phyloP scores from a whole-genome alignment of 2,329 filamentous ascomycete species.

The Elsinoe australis region DNA sequence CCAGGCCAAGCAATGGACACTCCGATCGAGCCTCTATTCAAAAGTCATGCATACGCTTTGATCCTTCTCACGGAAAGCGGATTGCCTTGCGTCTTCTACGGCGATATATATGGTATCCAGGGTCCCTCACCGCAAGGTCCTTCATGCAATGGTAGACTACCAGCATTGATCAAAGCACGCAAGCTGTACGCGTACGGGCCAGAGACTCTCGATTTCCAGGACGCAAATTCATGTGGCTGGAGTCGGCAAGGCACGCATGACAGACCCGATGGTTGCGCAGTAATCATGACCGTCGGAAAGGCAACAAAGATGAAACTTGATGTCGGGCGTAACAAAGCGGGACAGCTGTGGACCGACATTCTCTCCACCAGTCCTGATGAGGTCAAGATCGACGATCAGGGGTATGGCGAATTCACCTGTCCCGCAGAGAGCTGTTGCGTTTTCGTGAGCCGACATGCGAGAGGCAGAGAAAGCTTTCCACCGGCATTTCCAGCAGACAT shows the following conservation, averaged over 20 bases:
- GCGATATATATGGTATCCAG: constrained; percentile 58
- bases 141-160: constrained; percentile 38
- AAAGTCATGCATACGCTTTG: constrained; percentile 62
- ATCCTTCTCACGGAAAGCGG: constrained; percentile 59
- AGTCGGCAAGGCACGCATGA: constrained; percentile 1
- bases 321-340: constrained; percentile 44
- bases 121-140: constrained; percentile 46
- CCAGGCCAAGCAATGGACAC: constrained; percentile 56
- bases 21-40: constrained; percentile 59
- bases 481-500: constrained; percentile 18
- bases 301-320: constrained; percentile 56
- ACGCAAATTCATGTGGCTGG: background rate
- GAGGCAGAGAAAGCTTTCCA: constrained; percentile 42
- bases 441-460: constrained; percentile 52
- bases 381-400: constrained; percentile 52
- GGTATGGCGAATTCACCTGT: constrained; percentile 53
- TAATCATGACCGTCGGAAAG: constrained; percentile 28
- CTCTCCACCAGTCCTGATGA: constrained; percentile 49
- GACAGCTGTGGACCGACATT: constrained; percentile 56
- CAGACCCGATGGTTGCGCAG: constrained; percentile 32
- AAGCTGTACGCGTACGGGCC: constrained; percentile 59
- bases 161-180: constrained; percentile 52
- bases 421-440: constrained; percentile 50
- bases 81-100: constrained; percentile 62
- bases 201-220: constrained; percentile 35